These are phyloP conservation scores for Blyttiomyces sp. DNA, from an alignment of 371 early-diverging fungal species.

Conservation along the genomic window DNA sequence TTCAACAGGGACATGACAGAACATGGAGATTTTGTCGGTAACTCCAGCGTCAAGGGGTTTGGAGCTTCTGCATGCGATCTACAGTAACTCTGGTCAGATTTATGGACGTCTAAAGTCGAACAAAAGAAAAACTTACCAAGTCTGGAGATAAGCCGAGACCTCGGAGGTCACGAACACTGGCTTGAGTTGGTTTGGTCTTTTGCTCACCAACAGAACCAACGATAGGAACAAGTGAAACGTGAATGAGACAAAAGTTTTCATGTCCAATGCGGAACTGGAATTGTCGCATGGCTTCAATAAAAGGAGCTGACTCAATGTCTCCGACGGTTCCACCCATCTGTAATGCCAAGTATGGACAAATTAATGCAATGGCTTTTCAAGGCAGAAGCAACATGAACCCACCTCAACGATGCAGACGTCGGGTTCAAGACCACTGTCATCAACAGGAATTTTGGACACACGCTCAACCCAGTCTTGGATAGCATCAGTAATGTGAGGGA, in stretches of 20 bases:
- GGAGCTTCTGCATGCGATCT: constrained; percentile 92
- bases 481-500: constrained; percentile 97
- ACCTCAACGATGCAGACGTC: constrained; percentile 98
- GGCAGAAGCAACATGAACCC: not conserved
- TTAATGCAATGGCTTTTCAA: not conserved
- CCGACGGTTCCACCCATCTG: constrained; percentile 98
- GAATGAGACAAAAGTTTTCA: constrained; percentile 95
- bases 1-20: constrained; percentile 92
- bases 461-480: constrained; percentile 97
- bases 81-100: constrained; percentile 7
- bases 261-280: constrained; percentile 98
- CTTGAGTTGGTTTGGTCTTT: constrained; percentile 99
- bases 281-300: constrained; percentile 98
- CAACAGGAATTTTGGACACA: constrained; percentile 82
- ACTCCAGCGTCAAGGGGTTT: constrained; percentile 78
- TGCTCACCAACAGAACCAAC: constrained; percentile 97
- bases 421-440: constrained; percentile 79
- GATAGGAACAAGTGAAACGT: constrained; percentile 96
- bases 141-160: constrained; percentile 97
- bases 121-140: constrained; percentile 45
- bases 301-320: constrained; percentile 98
- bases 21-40: constrained; percentile 93
- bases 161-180: constrained; percentile 90
- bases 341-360: not conserved
- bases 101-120: not conserved